Base-by-base conservation (phyloP, 2,329 filamentous ascomycete genomes). In the Juglanconis oblonga region DNA sequence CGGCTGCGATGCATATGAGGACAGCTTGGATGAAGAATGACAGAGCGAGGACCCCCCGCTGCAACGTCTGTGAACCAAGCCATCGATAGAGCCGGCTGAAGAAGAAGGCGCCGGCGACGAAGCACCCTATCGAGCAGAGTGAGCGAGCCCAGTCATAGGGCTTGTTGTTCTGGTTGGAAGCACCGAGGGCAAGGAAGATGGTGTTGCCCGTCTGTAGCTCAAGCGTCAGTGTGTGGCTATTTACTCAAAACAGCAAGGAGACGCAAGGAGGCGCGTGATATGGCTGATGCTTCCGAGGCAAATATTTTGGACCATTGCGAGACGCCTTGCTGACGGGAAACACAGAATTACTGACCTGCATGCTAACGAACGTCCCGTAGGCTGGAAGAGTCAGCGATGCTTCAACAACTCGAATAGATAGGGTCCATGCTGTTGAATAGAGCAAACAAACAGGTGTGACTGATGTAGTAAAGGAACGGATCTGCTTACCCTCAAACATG, bases 101-200 rank as follows among this genome's bases (percentile, higher is more conserved):
- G 44, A 69, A 59, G 29, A 75, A 69, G 42, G 73, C 76, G 32
- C 76, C 77, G n/a, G 74, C 53, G 40, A 71, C 64, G 63, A 78
- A 79, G 61, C 72, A 77, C 14, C 71, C 72, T 63, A 79, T 76
- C 3, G 76, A 77, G 48, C 72, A 74, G 24, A 78, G 70, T 11
- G 76, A 79, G 14, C 75, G 73, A 14, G 73, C 72, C 76, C 76
- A 79, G 57, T 75, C 76, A 59, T 71, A 77, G 2, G 73, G 72
- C 45, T 65, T 72, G 38, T 68, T 70, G 54, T 76, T 76, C 52
- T 76, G 74, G 32, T 72, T 70, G 0, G 74, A 75, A 0, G 74
- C 71, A 4, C 75, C 75, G 13, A 77, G 68, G 10, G 74, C 74
- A n/a, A 77, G 67, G 63, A 77, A 77, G 50, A 77, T 75, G 17